These are phyloP conservation scores for Rosa multiflora DNA, from an alignment of 306 rosid species.

Conservation along the genomic window DNA sequence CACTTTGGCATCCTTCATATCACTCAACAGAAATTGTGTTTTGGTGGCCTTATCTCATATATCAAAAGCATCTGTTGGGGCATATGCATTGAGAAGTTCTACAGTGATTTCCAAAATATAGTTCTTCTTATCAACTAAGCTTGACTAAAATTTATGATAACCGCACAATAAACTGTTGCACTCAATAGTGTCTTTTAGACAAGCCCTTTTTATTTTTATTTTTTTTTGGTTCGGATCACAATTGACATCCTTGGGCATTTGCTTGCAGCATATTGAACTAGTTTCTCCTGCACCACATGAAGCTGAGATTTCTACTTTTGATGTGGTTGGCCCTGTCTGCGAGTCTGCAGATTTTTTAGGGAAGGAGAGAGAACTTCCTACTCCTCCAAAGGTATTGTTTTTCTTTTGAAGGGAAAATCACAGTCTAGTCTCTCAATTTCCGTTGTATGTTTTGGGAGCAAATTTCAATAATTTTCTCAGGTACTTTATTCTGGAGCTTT, in stretches of 20 bases:
- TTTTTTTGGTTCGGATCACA: not conserved
- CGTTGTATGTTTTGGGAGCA: not conserved
- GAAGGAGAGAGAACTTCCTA: conserved; percentile 53
- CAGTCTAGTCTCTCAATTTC: not conserved
- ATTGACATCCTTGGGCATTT: conserved; percentile 4
- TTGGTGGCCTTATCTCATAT: not conserved
- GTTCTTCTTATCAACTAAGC: not conserved
- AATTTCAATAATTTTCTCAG: not conserved
- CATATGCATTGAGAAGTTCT: not conserved
- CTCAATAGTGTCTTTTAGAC: not conserved
- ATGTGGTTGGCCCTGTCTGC: conserved; percentile 66
- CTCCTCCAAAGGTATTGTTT: conserved; percentile 40
- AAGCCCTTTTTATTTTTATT: not conserved
- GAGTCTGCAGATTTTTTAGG: conserved; percentile 69
- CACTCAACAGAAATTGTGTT: not conserved
- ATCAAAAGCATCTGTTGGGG: not conserved
- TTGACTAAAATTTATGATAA: not conserved
- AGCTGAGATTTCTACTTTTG: conserved; percentile 45
- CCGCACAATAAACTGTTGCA: not conserved
- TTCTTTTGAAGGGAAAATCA: not conserved
- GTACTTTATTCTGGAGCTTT: not conserved
- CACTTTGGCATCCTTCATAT: not conserved
- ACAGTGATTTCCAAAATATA: not conserved
- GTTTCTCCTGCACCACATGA: conserved; percentile 69
- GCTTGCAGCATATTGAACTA: conserved; percentile 86